Conservation (phyloP, 1,284 basidiomycete species). For the Boletus mariae region DNA sequence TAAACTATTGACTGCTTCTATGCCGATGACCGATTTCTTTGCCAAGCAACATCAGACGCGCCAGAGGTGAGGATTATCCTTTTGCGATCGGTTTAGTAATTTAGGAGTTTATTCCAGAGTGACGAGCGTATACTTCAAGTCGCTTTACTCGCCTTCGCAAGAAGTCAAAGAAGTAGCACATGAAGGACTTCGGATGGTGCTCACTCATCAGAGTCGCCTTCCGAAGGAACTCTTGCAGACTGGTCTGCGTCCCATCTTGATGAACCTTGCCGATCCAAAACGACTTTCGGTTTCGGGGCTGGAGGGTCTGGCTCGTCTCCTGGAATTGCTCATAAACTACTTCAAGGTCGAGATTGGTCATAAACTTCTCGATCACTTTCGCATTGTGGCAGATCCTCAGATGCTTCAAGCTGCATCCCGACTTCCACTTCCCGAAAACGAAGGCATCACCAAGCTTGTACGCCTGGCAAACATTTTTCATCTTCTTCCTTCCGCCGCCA, state of each 20-base stretch:
- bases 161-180: conserved; percentile 97
- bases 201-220: conserved; percentile 87
- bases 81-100: conserved; percentile 6
- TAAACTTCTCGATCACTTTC: conserved; percentile 96
- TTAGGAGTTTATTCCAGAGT: conserved; percentile 51
- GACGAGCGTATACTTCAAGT: conserved; percentile 97
- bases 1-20: conserved; percentile 88
- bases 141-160: conserved; percentile 89
- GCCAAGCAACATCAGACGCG: conserved; percentile 78
- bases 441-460: conserved; percentile 90
- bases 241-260: conserved; percentile 92
- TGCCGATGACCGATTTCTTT: conserved; percentile 93
- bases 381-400: conserved; percentile 82
- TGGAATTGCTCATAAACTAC: conserved; percentile 96
- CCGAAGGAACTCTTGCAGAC: conserved; percentile 96
- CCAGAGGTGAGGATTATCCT: conserved; percentile 59
- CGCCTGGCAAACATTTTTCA: conserved; percentile 97
- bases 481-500: conserved; percentile 88
- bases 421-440: conserved; percentile 81
- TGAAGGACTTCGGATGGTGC: conserved; percentile 86
- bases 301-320: conserved; percentile 91
- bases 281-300: conserved; percentile 92
- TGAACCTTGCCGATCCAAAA: conserved; percentile 97
- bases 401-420: conserved; percentile 79
- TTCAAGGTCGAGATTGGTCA: conserved; percentile 99